A percentile compares a stretch with the other conserved stretches of the same genome.
Evolutionary conservation across 495 filamentous ascomycete species (phyloP).

Genomic region (Thozetella sp.): DNA sequence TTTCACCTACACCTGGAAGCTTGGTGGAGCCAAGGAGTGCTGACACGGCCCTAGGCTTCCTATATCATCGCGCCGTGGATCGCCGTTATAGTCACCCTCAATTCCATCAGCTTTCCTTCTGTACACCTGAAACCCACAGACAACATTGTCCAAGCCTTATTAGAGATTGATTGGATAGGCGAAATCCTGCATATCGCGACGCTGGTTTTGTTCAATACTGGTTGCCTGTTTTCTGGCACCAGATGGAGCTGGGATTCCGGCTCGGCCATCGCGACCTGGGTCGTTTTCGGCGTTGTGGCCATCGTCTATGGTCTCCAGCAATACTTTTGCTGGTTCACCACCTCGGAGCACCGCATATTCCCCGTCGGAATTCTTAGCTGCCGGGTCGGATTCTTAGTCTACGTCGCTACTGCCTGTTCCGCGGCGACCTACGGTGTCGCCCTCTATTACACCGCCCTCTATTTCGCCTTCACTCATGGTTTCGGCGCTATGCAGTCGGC

Average conservation of each 20-base stretch:
- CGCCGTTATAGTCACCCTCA: slow-evolving; percentile 50
- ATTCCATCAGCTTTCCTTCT: slow-evolving; percentile 50
- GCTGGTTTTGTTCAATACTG: slow-evolving; percentile 16
- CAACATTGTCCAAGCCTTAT: slow-evolving; percentile 29
- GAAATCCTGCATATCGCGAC: slow-evolving; percentile 12
- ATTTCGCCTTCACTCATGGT: slow-evolving; percentile 45
- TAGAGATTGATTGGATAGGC: slow-evolving; percentile 41
- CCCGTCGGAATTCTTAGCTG: slow-evolving; percentile 4
- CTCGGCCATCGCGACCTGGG: slow-evolving; percentile 14
- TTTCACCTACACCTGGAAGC: no score
- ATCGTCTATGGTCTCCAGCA: slow-evolving; percentile 20
- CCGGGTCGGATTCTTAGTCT: slow-evolving; percentile 14
- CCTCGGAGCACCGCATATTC: slow-evolving; percentile 45
- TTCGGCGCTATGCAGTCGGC: slow-evolving; percentile 34
- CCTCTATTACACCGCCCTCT: slow-evolving; percentile 53
- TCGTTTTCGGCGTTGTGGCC: slow-evolving; percentile 13
- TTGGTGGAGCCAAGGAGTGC: neutral
- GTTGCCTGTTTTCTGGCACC: slow-evolving; percentile 28
- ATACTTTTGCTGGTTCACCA: slow-evolving; percentile 47
- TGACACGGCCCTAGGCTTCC: slow-evolving; percentile 40
- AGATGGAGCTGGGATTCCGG: slow-evolving; percentile 38
- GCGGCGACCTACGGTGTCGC: slow-evolving; percentile 30
- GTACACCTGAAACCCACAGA: slow-evolving; percentile 40
- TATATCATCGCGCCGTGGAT: slow-evolving; percentile 66
- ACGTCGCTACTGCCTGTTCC: slow-evolving; percentile 21